Conservation (phyloP, 805 yeast genomes). For the Saturnispora ahearnii region DNA sequence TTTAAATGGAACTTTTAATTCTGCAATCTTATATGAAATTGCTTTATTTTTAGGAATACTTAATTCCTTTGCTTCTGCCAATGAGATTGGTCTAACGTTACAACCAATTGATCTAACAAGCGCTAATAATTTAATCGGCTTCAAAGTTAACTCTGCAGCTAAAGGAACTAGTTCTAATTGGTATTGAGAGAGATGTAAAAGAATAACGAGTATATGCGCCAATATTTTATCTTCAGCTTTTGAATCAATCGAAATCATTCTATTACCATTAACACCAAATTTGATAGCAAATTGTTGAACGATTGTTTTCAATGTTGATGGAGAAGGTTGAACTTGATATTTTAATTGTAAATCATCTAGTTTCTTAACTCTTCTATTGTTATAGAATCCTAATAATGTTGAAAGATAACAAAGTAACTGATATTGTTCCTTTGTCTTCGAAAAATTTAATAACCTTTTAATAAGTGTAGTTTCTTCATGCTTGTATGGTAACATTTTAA, state of each 20-base stretch:
- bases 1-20: constrained; percentile 79
- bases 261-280: constrained; percentile 18
- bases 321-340: constrained; percentile 71
- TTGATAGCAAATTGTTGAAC: constrained; percentile 60
- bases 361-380: constrained; percentile 56
- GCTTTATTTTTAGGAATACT: constrained; percentile 48
- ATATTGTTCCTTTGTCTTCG: constrained; percentile 39
- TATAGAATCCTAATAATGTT: constrained; percentile 69
- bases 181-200: constrained; percentile 70
- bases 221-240: constrained; percentile 78
- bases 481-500: constrained; percentile 55
- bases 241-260: constrained; percentile 78
- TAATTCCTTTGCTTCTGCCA: constrained; percentile 65
- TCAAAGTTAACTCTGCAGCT: constrained; percentile 75
- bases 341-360: constrained; percentile 50
- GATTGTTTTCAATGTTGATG: constrained; percentile 59
- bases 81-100: constrained; percentile 57
- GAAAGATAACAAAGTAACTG: constrained; percentile 77
- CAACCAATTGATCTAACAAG: constrained; percentile 82
- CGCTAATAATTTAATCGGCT: constrained; percentile 60
- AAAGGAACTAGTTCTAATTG: constrained; percentile 69
- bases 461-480: constrained; percentile 14
- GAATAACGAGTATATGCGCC: constrained; percentile 64
- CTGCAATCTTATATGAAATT: constrained; percentile 66
- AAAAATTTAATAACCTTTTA: constrained; percentile 20